Evolutionary conservation across 345 rosid genomes (phyloP).

Genomic region (Brassica rapa): DNA sequence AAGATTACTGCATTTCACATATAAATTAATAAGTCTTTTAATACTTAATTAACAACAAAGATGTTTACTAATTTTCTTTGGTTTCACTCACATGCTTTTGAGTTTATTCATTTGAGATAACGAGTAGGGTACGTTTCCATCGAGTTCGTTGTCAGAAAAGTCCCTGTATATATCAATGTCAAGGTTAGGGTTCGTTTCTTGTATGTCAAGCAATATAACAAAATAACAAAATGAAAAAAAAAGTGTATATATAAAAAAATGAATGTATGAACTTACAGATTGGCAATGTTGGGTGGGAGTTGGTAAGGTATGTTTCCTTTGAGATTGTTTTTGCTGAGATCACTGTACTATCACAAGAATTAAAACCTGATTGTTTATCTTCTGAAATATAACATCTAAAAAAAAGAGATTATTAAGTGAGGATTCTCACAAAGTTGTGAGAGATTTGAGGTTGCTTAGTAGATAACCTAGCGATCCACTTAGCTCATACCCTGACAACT

Average conservation of each 20-base stretch:
- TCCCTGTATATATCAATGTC: slow-evolving; percentile 61
- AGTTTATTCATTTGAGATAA: slow-evolving; percentile 72
- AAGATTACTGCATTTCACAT: slow-evolving; percentile 54
- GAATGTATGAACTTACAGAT: slow-evolving; percentile 53
- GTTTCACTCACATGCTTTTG: slow-evolving; percentile 59
- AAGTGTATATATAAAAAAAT: not conserved
- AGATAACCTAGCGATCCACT: slow-evolving; percentile 80
- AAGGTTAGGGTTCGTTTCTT: slow-evolving; percentile 15
- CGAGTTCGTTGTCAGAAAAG: slow-evolving; percentile 71
- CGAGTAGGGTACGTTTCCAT: slow-evolving; percentile 80
- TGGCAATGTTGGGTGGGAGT: slow-evolving; percentile 75
- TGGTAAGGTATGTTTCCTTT: slow-evolving; percentile 81
- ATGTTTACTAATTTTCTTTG: not conserved
- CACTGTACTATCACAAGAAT: slow-evolving; percentile 79
- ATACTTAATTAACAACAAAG: slow-evolving; percentile 2
- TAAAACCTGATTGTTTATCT: slow-evolving; percentile 27
- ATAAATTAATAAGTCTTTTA: not conserved
- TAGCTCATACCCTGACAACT: slow-evolving; percentile 66
- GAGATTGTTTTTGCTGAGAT: slow-evolving; percentile 87
- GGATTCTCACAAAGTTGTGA: slow-evolving; percentile 71
- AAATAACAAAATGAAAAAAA: not conserved
- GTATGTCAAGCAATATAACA: not conserved
- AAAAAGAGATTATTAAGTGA: slow-evolving; percentile 1
- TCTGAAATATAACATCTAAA: not conserved
- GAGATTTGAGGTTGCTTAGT: slow-evolving; percentile 79